Evolutionary conservation across 2,329 filamentous ascomycete species (phyloP), one percentile per base, ranked within the genome.

Genomic region (Sporothrix sp.): DNA sequence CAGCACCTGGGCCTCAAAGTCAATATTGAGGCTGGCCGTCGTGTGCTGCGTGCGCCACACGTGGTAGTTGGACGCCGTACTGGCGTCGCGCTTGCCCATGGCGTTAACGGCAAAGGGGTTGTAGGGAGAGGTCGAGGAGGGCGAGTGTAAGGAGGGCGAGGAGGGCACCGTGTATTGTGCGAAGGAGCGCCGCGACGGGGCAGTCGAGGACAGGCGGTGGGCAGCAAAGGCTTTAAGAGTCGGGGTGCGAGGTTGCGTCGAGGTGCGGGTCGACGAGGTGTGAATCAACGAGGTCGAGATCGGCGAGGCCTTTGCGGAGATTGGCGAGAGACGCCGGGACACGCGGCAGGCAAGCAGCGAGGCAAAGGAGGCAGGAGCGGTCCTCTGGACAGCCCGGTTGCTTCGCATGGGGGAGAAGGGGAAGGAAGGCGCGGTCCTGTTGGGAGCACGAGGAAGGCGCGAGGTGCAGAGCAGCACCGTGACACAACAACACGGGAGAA

Each of bases 41-140:
- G 88, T 93, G 70, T 96, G 89, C 64, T 77, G 82, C 16, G 87
- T 95, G 54, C 79, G 74, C 82, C 88, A 96, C 51, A 84, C 82
- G 66, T 87, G 82, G 68, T 96, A 96, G 72, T 97, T 97, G 63
- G 87, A 85, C 53, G 93, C 71, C 23, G 93, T 96, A 66, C 89
- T 94, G 48, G 89, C 89, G 69, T 97, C 91, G 62, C 87, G 79
- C 28, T 54, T 54, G 23, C 44, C 49, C 52, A 54, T 54, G 35
- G 28, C 49, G 44, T 48, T 45, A 36, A 43, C 39, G 9, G 39
- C 35, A 25, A 49, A 42, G 28, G 40, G 51, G 39, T 36, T 52
- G 46, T 52, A 40, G 13, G 39, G 13, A 3, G 42, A 36, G 7
- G 49, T 23, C 13, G 43, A 27, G 21, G 43, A 14, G 14, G 49